Evolutionary conservation across 371 early-diverging fungal genomes (phyloP).

Genomic region (Mucor indicus): DNA sequence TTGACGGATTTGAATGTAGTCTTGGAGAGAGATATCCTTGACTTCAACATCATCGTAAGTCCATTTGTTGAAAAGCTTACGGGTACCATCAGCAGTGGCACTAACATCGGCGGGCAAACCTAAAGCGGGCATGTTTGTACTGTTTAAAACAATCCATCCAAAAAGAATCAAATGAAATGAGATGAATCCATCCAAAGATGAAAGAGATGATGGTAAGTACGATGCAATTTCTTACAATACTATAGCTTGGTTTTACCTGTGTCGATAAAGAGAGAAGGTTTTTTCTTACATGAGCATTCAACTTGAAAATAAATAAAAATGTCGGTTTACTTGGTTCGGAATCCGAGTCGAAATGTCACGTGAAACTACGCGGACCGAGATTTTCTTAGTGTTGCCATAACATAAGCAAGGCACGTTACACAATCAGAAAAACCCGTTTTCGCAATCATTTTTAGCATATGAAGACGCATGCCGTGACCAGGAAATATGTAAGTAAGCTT

Average conservation of each 20-base stretch:
- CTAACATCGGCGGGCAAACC: conserved; percentile 65
- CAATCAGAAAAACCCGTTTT: too few relatives aligned
- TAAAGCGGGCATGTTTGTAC: conserved; percentile 57
- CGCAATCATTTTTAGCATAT: too few relatives aligned
- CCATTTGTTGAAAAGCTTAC: conserved; percentile 93
- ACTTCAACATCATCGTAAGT: conserved; percentile 93
- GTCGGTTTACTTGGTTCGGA: too few relatives aligned
- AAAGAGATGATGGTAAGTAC: not conserved
- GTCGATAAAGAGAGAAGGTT: conserved; percentile 25
- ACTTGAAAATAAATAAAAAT: conserved; percentile 5
- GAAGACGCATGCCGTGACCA: too few relatives aligned
- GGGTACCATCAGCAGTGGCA: conserved; percentile 61
- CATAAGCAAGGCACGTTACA: too few relatives aligned
- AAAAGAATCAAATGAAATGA: conserved; percentile 3
- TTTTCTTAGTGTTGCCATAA: too few relatives aligned
- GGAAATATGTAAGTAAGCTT: too few relatives aligned
- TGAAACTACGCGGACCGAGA: too few relatives aligned
- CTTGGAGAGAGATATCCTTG: conserved; percentile 93
- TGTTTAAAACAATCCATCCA: conserved; percentile 1
- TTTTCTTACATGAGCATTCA: not conserved
- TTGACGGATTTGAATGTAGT: conserved; percentile 93
- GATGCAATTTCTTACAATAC: not conserved
- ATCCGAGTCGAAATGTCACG: too few relatives aligned
- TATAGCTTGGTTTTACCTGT: conserved; percentile 12
- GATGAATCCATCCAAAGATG: conserved; percentile 10